Conservation (phyloP, 176 grass and related monocot species). For the Zea mays region DNA sequence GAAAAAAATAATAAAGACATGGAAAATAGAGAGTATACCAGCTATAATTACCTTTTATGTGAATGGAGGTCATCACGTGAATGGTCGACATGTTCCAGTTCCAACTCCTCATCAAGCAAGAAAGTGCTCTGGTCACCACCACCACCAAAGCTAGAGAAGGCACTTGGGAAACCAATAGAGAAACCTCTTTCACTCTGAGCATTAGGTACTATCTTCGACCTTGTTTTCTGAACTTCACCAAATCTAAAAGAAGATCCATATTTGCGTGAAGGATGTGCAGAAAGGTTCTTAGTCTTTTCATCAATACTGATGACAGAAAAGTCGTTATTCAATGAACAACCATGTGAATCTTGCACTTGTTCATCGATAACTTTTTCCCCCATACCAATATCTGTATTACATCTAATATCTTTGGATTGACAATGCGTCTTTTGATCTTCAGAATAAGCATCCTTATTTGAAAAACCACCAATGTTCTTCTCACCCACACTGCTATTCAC, state of each 20-base stretch:
- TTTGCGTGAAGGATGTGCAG: constrained; percentile 30
- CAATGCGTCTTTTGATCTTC: constrained; percentile 48
- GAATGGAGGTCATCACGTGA: constrained; percentile 41
- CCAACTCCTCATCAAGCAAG: constrained; percentile 83
- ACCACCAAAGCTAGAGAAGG: constrained; percentile 41
- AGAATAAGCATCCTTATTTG: constrained; percentile 35
- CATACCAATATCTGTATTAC: constrained; percentile 16
- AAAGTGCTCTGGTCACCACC: constrained; percentile 73
- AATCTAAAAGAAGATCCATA: constrained; percentile 35
- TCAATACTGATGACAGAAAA: constrained; percentile 33
- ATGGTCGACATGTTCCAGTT: constrained; percentile 55
- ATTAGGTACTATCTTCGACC: constrained; percentile 36
- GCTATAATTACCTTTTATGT: constrained; percentile 61
- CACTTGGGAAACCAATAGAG: constrained; percentile 34
- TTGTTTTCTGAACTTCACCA: constrained; percentile 44
- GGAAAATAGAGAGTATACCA: constrained; percentile 14
- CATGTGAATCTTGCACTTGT: constrained; percentile 33
- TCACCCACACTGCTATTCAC: constrained; percentile 38
- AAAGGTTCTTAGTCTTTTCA: constrained; percentile 37
- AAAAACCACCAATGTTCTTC: constrained; percentile 26
- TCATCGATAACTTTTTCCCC: constrained; percentile 42
- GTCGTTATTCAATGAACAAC: constrained; percentile 40
- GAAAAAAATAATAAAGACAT: background rate
- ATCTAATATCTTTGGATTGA: constrained; percentile 36
- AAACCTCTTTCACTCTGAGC: constrained; percentile 42